phyloP scores from a whole-genome alignment of 2,329 filamentous ascomycete species.

The Penicillium sp. region DNA sequence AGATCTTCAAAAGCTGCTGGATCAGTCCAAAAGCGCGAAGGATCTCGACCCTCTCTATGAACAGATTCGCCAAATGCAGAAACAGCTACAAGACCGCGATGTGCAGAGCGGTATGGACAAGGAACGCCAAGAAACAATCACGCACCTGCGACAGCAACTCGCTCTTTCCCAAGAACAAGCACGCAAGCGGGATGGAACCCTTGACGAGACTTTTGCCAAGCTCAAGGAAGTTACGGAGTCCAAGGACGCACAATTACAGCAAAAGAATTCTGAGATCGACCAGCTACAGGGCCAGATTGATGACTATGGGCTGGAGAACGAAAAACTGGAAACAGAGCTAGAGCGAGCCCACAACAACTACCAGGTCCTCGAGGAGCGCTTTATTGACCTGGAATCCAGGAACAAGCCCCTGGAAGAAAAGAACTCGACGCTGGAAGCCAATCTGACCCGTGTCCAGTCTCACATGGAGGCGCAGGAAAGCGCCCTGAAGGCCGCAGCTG shows the following conservation, averaged over 20 bases:
- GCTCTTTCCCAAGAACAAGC: constrained; percentile 36
- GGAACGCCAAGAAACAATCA: constrained; percentile 35
- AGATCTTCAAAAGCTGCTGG: constrained; percentile 26
- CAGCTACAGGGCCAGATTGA: constrained; percentile 38
- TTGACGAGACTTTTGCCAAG: constrained; percentile 36
- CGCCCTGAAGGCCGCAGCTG: constrained; percentile 40
- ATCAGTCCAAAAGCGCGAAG: constrained; percentile 21
- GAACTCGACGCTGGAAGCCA: constrained; percentile 38
- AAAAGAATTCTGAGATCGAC: constrained; percentile 42
- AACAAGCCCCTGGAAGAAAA: constrained; percentile 42
- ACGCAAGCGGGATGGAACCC: constrained; percentile 34
- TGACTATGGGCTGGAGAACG: constrained; percentile 36
- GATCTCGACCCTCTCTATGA: constrained; percentile 31
- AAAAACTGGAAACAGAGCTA: constrained; percentile 38
- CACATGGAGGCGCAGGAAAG: constrained; percentile 41
- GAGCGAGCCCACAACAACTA: constrained; percentile 36
- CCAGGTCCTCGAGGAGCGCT: constrained; percentile 35
- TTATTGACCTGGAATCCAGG: constrained; percentile 36
- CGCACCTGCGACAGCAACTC: constrained; percentile 36
- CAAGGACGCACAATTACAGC: constrained; percentile 37
- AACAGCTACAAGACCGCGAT: constrained; percentile 31
- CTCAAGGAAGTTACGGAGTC: constrained; percentile 35
- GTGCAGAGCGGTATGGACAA: constrained; percentile 25
- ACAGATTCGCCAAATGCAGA: constrained; percentile 36
- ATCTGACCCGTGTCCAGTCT: constrained; percentile 37